Evolutionary conservation across 257 asterid genomes (phyloP).

Genomic region (Coffea canephora): DNA sequence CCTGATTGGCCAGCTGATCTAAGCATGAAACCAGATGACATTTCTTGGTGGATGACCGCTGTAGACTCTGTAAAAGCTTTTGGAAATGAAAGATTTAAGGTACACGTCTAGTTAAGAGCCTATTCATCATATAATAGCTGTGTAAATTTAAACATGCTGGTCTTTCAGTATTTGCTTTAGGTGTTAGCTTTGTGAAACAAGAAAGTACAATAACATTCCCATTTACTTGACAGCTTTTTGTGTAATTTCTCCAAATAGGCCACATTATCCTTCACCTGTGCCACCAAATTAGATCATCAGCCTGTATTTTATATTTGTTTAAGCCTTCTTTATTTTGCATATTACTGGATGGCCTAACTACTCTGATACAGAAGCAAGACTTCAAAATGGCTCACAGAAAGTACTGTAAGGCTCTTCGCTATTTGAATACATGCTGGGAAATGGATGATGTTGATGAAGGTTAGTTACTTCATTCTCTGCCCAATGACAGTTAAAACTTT

Average conservation of each 20-base stretch:
- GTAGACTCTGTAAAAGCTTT: slow-evolving; percentile 29
- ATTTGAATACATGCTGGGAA: slow-evolving; percentile 39
- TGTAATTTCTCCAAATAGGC: background rate
- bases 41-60: slow-evolving; percentile 41
- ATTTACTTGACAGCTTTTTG: background rate
- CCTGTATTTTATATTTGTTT: background rate
- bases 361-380: slow-evolving; percentile 27
- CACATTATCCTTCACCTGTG: background rate
- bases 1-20: slow-evolving; percentile 48
- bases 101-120: background rate
- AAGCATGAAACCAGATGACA: slow-evolving; percentile 30
- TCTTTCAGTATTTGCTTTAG: background rate
- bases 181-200: background rate
- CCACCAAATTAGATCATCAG: background rate
- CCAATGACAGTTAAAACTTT: background rate
- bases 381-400: slow-evolving; percentile 41
- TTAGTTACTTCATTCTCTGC: slow-evolving; percentile 5
- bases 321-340: background rate
- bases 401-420: slow-evolving; percentile 36
- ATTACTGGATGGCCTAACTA: background rate
- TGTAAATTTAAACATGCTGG: background rate
- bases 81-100: slow-evolving; percentile 44
- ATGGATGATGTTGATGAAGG: slow-evolving; percentile 32
- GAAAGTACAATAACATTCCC: background rate
- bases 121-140: background rate